Conservation (phyloP, 352 stramenopile genomes). For the Phytophthora vignae region DNA sequence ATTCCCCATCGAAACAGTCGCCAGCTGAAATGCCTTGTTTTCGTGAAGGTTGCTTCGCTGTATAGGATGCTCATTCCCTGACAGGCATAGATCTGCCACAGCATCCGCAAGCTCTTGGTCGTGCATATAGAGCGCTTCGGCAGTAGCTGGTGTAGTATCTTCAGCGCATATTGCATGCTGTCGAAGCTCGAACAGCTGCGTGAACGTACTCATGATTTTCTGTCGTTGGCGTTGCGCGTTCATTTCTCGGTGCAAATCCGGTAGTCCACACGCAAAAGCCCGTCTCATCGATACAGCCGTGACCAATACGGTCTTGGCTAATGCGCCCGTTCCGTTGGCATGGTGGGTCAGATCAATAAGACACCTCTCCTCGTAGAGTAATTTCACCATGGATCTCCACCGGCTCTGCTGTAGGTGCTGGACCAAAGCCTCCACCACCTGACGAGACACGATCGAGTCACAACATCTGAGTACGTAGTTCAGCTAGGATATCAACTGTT, state of each 20-base stretch:
- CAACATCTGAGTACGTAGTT: not conserved
- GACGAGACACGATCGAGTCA: not conserved
- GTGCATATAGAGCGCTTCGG: conserved; percentile 5
- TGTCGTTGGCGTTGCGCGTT: conserved; percentile 30
- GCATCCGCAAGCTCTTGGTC: conserved; percentile 45
- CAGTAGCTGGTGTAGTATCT: not conserved
- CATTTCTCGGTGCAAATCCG: conserved; percentile 39
- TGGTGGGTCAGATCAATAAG: conserved; percentile 27
- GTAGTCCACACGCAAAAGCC: conserved; percentile 16
- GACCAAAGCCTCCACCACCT: conserved; percentile 43
- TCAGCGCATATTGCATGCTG: conserved; percentile 13
- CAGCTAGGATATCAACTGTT: not conserved
- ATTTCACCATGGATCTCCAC: conserved; percentile 39
- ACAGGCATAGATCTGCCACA: conserved; percentile 50
- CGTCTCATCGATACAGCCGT: conserved; percentile 24
- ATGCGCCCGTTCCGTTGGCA: conserved; percentile 24
- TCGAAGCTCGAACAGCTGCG: conserved; percentile 27
- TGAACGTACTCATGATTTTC: conserved; percentile 29
- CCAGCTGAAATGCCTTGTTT: conserved; percentile 55
- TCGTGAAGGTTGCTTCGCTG: conserved; percentile 22
- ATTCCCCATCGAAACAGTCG: conserved; percentile 4
- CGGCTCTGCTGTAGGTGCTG: conserved; percentile 20
- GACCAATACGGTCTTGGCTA: conserved; percentile 35
- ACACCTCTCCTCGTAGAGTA: conserved; percentile 38
- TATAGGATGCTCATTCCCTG: conserved; percentile 42